A percentile compares a stretch with the other conserved stretches of the same genome.
These are phyloP conservation scores for Phytophthora boehmeriae DNA, from an alignment of 352 stramenopile genomes.

Conservation along the genomic window DNA sequence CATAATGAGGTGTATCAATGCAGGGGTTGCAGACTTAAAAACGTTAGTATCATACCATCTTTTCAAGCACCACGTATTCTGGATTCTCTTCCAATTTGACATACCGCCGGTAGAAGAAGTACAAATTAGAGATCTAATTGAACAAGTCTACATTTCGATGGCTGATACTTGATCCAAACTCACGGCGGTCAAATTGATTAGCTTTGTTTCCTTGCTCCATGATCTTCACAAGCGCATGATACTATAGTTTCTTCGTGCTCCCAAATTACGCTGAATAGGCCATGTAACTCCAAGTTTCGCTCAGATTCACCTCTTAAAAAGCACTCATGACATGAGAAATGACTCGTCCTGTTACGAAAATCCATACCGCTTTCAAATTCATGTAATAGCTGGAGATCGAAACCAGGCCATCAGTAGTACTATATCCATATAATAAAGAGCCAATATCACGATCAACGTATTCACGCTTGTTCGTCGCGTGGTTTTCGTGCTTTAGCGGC, in stretches of 20 bases:
- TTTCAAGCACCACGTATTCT: background rate
- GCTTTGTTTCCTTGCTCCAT: slow-evolving; percentile 1
- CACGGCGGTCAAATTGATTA: background rate
- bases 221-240: background rate
- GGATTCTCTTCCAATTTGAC: background rate
- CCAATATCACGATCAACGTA: background rate
- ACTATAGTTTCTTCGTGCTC: background rate
- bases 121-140: background rate
- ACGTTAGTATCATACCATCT: no score
- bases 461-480: slow-evolving; percentile 2
- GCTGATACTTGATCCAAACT: background rate
- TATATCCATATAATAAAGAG: background rate
- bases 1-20: background rate
- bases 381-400: slow-evolving; percentile 3
- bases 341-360: background rate
- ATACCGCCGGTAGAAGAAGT: background rate
- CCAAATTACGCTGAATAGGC: background rate
- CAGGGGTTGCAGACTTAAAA: no score
- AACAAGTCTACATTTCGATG: slow-evolving; percentile 1
- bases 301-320: background rate
- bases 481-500: background rate
- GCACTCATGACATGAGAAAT: background rate
- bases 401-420: background rate
- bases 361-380: background rate
- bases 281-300: background rate